Evolutionary conservation across 148 eudicot genomes (phyloP), one percentile per base, ranked within the genome.

Genomic region (Pharnaceum exiguum): DNA sequence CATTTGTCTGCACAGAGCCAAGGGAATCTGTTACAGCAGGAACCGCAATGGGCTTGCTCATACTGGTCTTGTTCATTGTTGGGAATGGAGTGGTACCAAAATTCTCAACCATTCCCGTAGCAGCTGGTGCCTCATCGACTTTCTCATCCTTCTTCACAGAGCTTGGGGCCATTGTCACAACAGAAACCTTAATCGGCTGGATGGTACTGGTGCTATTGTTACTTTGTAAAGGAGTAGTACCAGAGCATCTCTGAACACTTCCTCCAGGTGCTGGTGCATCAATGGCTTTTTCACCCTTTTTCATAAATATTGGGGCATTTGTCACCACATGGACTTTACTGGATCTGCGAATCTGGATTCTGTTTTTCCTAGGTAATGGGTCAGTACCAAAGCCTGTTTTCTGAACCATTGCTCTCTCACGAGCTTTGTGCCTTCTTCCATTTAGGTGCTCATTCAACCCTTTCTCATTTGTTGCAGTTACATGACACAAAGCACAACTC

Each of bases 401-500:
- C 28, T 59, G 63, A 16, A 43, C 26, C 56, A 65, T 43, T 35
- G 62, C 67, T 42, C 69, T 78, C 72, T 67, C 79, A 56, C 50
- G 73, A 2, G 77, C 33, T 71, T 77, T 77, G 82, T 90, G 95
- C 60, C 68, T 86, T 66, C 76, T 86, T 10, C 97, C 97, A 23
- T 50, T 56, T 1, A 86, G 48, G 56, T 90, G 95, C 1, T 74
- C 79, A 5, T 77, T 54, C 45, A 90, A 44, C 27, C 64, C 65
- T 29, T n/a, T 77, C 43, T 81, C 78, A 5, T 79, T 69, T 22
- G 86, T 75, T 22, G 82, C 75, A 56, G 56, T 72, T 19, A 90
- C 58, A 23, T 71, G 63, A 57, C 97, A 83, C 16, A 83, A 28
- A 18, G 81, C 75, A 56, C 97, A 90, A 47, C 70, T 68, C 88